phyloP scores from a whole-genome alignment of 2,329 filamentous ascomycete species.

The Sporothrix phasma region DNA sequence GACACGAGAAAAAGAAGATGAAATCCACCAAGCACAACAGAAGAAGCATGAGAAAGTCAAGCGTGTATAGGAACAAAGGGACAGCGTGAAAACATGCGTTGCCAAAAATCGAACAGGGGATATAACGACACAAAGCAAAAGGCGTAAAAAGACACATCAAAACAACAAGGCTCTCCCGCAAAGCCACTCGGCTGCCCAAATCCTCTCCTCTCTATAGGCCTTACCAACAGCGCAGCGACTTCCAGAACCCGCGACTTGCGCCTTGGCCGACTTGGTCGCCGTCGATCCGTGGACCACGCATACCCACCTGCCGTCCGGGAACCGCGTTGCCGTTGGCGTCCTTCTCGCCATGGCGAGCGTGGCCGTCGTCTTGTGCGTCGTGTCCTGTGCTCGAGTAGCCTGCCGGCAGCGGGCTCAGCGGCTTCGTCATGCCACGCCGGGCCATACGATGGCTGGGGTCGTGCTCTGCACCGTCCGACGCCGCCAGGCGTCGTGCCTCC shows the following conservation, averaged over 20 bases:
- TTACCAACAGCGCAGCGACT: conserved; percentile 47
- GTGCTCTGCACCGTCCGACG: conserved; percentile 33
- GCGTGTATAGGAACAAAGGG: not conserved
- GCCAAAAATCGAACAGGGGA: not conserved
- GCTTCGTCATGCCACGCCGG: conserved; percentile 47
- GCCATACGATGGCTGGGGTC: conserved; percentile 36
- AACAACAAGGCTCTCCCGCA: not conserved
- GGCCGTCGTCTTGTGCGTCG: conserved; percentile 8
- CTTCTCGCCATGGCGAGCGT: conserved; percentile 8
- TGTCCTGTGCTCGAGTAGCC: conserved; percentile 21
- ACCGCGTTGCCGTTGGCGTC: not conserved
- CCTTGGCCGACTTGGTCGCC: conserved; percentile 35
- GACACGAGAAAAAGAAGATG: not conserved
- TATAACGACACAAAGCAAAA: conserved; percentile 7
- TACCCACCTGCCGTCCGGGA: conserved; percentile 30
- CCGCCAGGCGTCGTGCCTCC: conserved; percentile 44
- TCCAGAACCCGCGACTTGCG: conserved; percentile 42
- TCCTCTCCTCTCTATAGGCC: not conserved
- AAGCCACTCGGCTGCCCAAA: not conserved
- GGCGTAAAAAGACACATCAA: not conserved
- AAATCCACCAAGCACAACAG: not conserved
- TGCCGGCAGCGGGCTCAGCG: conserved; percentile 42
- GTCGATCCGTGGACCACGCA: conserved; percentile 34
- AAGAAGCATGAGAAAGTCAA: not conserved
- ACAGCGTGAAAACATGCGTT: not conserved